Evolutionary conservation across 1,139 yeast genomes (phyloP).

Genomic region (Blastobotrys niveus): DNA sequence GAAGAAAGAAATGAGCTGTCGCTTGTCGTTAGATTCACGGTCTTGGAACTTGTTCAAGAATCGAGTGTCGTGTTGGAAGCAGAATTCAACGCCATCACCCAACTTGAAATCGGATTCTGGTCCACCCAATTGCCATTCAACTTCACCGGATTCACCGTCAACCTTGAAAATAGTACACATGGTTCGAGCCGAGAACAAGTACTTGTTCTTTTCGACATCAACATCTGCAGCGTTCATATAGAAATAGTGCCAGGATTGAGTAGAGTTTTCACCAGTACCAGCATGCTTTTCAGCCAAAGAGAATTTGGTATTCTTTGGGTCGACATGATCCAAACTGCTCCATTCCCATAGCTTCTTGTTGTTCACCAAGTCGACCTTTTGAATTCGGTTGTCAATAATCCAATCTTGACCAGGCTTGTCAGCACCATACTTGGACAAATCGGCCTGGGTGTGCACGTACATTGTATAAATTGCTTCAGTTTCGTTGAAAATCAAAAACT

Average conservation of each 20-base stretch:
- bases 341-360: conserved; percentile 40
- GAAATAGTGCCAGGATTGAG: conserved; percentile 42
- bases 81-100: conserved; percentile 2
- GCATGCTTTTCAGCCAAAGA: conserved; percentile 27
- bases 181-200: conserved; percentile 38
- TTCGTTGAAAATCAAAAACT: conserved; percentile 13
- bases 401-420: not conserved
- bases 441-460: conserved; percentile 14
- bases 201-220: conserved; percentile 37
- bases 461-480: conserved; percentile 14
- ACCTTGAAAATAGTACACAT: conserved; percentile 38
- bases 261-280: conserved; percentile 31
- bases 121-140: conserved; percentile 31
- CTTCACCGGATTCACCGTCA: conserved; percentile 37
- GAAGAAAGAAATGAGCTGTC: conserved; percentile 5
- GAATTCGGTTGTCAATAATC: conserved; percentile 15
- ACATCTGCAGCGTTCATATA: conserved; percentile 42
- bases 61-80: conserved; percentile 11
- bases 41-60: conserved; percentile 1
- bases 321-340: conserved; percentile 38
- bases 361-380: conserved; percentile 36
- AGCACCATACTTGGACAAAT: conserved; percentile 7
- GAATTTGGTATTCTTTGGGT: conserved; percentile 35
- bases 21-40: not conserved
- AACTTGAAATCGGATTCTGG: conserved; percentile 1